Base-by-base conservation (phyloP, 441 rosid species). In the Gossypium schwendimanii region DNA sequence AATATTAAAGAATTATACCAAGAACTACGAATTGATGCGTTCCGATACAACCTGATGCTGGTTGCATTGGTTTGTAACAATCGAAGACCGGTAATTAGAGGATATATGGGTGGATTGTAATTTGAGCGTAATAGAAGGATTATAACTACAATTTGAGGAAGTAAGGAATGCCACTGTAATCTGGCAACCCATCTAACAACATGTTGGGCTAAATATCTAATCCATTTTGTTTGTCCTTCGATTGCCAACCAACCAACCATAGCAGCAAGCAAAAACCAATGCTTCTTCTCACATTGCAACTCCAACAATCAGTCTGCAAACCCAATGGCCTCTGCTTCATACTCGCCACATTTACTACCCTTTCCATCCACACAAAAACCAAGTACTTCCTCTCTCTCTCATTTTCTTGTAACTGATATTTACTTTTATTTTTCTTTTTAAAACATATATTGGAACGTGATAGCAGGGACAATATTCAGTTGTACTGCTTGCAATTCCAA, bases 311-410 rank as follows among this genome's bases (percentile, higher is more conserved):
- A 31, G 2, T 59, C 10, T 57, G 60, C 33, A 4, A 4, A 15
- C 21, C n/a, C 39, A 26, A 78, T 84, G 85, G 82, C 77, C 21
- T 63, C 76, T 72, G 68, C 75, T 72, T 77, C 63, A 58, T 21
- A 50, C 45, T 76, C 26, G 31, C 53, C 62, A 0, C 47, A 49
- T 53, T 58, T 11, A 1, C 71, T 73, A 61, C 67, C 76, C 45
- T 8, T 53, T 8, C 50, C 21, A 68, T 67, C 62, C 71, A 63
- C 11, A 18, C 57, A 72, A 49, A 69, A 63, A 53, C 58, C 79
- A 76, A 36, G 84, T 78, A 71, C 39, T 20, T 8, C n/a, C 6
- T 0, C 47, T 23, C n/a, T 72, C 23, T 60, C 69, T 17, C 31
- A 26, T 28, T 15, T 4, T 15, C 14, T 7, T 36, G 12, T 6